Evolutionary conservation across 352 stramenopile species (phyloP).

Genomic region (Phytophthora foliorum): DNA sequence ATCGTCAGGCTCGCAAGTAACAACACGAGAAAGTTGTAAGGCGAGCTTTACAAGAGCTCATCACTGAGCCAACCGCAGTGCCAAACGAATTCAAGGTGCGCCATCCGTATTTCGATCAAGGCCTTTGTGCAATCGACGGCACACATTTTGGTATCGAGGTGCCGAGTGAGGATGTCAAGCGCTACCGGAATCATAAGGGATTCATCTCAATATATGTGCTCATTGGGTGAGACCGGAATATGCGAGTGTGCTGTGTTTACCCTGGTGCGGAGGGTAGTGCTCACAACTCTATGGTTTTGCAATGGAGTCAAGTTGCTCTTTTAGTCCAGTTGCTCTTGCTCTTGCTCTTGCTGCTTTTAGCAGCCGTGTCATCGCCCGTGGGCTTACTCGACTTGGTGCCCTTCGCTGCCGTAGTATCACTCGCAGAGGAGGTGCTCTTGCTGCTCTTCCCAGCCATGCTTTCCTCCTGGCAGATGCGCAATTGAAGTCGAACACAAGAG

Average conservation of each 20-base stretch:
- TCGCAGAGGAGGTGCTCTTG: neutral
- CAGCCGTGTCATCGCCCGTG: neutral
- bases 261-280: constrained; percentile 15
- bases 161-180: constrained; percentile 13
- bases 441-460: neutral
- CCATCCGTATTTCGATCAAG: constrained; percentile 23
- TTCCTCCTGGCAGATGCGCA: neutral
- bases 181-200: constrained; percentile 17
- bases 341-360: neutral
- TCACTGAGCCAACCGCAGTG: constrained; percentile 6
- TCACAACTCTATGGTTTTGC: constrained; percentile 23
- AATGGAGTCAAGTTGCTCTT: constrained; percentile 14
- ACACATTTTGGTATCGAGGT: constrained; percentile 23
- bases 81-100: neutral
- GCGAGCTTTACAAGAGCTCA: neutral
- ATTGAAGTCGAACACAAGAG: neutral
- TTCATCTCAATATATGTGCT: constrained; percentile 8
- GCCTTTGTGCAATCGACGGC: constrained; percentile 21
- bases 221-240: constrained; percentile 22
- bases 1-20: neutral
- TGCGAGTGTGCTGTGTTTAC: constrained; percentile 14
- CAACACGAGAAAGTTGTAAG: neutral
- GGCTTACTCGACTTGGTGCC: neutral
- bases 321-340: neutral
- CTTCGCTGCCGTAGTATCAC: neutral